Evolutionary conservation across 768 basidiomycete genomes (phyloP), one percentile per base, ranked within the genome.

Genomic region (Tricholoma terreum): DNA sequence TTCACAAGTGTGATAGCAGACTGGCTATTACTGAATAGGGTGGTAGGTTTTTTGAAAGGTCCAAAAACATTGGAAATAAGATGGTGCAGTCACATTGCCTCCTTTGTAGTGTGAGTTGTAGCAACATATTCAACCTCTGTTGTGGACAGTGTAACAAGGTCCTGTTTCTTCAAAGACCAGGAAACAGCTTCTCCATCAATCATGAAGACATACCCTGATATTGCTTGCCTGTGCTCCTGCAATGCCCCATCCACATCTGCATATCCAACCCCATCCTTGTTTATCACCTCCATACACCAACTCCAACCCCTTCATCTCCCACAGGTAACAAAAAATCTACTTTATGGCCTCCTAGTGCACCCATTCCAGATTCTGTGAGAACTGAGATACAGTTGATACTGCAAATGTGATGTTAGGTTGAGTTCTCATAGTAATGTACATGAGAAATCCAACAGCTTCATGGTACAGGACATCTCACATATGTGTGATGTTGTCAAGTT

Each of bases 121-220:
- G 71, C 71, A 36, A 77, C 67, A 38, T 70, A 71, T 42, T 71
- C 67, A 0, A 65, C 63, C 36, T 70, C n/a, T n/a, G n/a, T n/a
- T n/a, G n/a, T n/a, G n/a, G n/a, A n/a, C n/a, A n/a, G n/a, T n/a
- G n/a, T n/a, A n/a, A n/a, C n/a, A n/a, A n/a, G n/a, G n/a, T n/a
- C n/a, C n/a, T n/a, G n/a, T n/a, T n/a, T n/a, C n/a, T n/a, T n/a
- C n/a, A n/a, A n/a, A n/a, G n/a, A n/a, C n/a, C n/a, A n/a, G n/a
- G n/a, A n/a, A n/a, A n/a, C 64, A n/a, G n/a, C n/a, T n/a, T n/a
- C n/a, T n/a, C n/a, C n/a, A n/a, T n/a, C n/a, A n/a, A n/a, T 1
- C 60, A 58, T 3, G 68, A 66, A 0, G 68, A 71, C 1, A 54
- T 46, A n/a, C n/a, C 2, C n/a, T 43, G n/a, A n/a, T n/a, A n/a